Conservation (phyloP, 2,329 filamentous ascomycete genomes). For the Orbilia quercus region DNA sequence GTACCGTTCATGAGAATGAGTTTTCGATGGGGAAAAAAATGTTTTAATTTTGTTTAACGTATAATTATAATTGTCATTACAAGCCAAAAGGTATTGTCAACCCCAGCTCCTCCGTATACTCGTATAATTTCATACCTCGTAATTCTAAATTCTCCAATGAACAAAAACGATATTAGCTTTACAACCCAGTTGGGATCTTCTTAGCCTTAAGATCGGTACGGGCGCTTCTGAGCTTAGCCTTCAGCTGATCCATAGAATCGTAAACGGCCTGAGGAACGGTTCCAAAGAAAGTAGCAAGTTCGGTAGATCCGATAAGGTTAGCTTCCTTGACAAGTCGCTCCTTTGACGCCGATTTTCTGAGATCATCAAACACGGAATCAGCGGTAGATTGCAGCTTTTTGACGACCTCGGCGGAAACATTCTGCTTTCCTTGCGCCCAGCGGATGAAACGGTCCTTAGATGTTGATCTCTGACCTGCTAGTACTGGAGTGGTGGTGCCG, state of each 20-base stretch:
- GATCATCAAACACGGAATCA: constrained; percentile 20
- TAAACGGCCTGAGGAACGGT: constrained; percentile 25
- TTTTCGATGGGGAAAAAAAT: background rate
- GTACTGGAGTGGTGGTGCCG: constrained; percentile 14
- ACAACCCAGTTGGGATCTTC: constrained; percentile 34
- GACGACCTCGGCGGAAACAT: constrained; percentile 22
- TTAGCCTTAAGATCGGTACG: constrained; percentile 23
- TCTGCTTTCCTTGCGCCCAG: constrained; percentile 13
- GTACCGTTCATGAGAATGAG: background rate
- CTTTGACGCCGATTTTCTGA: constrained; percentile 19
- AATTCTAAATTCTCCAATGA: background rate
- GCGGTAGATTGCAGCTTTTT: constrained; percentile 26
- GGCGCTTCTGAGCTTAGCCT: constrained; percentile 24
- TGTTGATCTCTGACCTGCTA: constrained; percentile 15
- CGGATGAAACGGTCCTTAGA: constrained; percentile 30
- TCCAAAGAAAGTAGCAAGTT: constrained; percentile 23
- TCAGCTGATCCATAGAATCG: constrained; percentile 16
- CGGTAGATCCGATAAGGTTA: constrained; percentile 16
- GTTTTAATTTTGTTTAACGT: background rate
- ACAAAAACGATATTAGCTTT: no score
- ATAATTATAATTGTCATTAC: constrained; percentile 26
- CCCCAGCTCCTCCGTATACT: no score
- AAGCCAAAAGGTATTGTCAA: background rate
- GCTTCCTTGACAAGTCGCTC: constrained; percentile 43
- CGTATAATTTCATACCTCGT: background rate